A percentile compares a stretch with the other conserved stretches of the same genome.
phyloP scores from a whole-genome alignment of 495 filamentous ascomycete genomes.

The Trichoderma gamsii region DNA sequence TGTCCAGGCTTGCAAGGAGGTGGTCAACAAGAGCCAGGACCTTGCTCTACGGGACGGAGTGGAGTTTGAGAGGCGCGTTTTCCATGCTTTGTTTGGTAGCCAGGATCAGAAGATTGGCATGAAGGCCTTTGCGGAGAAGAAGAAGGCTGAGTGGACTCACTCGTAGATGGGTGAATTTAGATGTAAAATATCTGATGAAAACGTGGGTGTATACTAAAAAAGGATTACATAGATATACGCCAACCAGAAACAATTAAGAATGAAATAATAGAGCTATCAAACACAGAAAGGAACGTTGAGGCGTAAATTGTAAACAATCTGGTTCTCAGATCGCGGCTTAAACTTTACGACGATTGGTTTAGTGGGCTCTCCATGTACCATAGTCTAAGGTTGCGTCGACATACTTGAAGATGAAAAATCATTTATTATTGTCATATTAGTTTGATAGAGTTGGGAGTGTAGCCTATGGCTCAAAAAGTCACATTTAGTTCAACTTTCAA shows the following conservation, averaged over 20 bases:
- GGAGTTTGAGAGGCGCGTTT: slow-evolving; percentile 87
- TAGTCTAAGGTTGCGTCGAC: no score
- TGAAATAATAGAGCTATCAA: no score
- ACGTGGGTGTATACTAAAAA: background rate
- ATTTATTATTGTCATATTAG: no score
- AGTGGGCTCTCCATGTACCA: no score
- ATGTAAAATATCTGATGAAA: background rate
- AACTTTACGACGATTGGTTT: no score
- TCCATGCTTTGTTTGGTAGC: slow-evolving; percentile 87
- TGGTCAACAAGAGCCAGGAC: slow-evolving; percentile 95
- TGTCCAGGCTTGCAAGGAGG: slow-evolving; percentile 91
- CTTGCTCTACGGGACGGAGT: slow-evolving; percentile 78
- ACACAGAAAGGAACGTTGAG: no score
- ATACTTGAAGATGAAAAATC: no score
- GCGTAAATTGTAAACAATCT: no score
- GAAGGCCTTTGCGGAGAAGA: slow-evolving; percentile 91
- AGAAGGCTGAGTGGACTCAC: slow-evolving; percentile 85
- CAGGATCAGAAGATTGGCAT: slow-evolving; percentile 97
- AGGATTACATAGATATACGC: background rate
- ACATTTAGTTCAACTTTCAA: background rate
- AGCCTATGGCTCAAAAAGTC: background rate
- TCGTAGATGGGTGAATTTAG: slow-evolving; percentile 44
- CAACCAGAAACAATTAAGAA: no score
- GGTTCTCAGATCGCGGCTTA: no score
- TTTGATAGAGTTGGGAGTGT: no score